A percentile compares a stretch with the other conserved stretches of the same genome.
phyloP scores from a whole-genome alignment of 805 yeast species.

The Zygosaccharomyces bailii region DNA sequence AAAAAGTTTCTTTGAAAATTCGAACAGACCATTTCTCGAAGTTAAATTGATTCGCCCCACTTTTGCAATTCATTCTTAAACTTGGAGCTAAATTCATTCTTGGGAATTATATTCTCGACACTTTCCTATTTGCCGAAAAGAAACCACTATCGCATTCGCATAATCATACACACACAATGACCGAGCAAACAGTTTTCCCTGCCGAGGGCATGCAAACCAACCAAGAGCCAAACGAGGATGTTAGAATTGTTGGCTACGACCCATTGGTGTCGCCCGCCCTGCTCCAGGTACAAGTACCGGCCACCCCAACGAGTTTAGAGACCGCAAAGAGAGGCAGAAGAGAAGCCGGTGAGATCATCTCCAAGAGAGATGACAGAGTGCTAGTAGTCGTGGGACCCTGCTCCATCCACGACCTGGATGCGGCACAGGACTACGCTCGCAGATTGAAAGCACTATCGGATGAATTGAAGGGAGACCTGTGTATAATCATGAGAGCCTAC shows the following conservation, averaged over 20 bases:
- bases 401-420: conserved; percentile 86
- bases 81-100: no score
- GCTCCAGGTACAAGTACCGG: conserved; percentile 79
- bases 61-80: background rate
- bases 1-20: conserved; percentile 4
- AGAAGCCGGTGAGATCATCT: conserved; percentile 70
- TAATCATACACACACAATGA: no score
- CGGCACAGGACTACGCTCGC: conserved; percentile 84
- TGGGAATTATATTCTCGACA: no score
- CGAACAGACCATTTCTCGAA: conserved; percentile 3
- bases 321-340: conserved; percentile 75
- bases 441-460: conserved; percentile 64
- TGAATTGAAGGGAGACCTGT: conserved; percentile 71
- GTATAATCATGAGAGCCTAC: conserved; percentile 94
- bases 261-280: conserved; percentile 93
- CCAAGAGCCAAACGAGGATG: conserved; percentile 67
- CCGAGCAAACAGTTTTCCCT: conserved; percentile 34
- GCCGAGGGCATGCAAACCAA: conserved; percentile 30
- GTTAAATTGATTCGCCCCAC: background rate
- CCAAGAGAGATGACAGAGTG: conserved; percentile 75
- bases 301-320: conserved; percentile 49
- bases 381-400: conserved; percentile 94
- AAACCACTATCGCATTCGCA: no score
- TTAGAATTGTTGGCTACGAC: conserved; percentile 83
- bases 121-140: no score